Base-by-base conservation (phyloP, 1,284 basidiomycete genomes). In the Kalmanozyma brasiliensis region DNA sequence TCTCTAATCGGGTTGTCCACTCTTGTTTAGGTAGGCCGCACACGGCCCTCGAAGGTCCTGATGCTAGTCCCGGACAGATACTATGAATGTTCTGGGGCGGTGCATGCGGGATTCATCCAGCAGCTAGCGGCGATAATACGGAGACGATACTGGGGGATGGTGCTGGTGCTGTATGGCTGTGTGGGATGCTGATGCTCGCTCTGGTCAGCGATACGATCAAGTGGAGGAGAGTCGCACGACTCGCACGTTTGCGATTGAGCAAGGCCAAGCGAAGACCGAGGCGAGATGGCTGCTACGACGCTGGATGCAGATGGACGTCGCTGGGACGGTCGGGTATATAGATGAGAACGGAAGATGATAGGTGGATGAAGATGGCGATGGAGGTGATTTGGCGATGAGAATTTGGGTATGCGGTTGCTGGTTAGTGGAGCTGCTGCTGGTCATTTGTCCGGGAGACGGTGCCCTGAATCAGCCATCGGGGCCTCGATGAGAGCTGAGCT, bases 191-290 rank as follows among this genome's bases (percentile, higher is more conserved):
- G n/a, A 19, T 20, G 30, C 13, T 33, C 34, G 34, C 42, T n/a
- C n/a, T n/a, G n/a, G n/a, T n/a, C 23, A 13, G 19, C 20, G 16
- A 23, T 8, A 13, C 32, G 16, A 47, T 13, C 38, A 41, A 48
- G 56, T 63, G 47, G 49, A 48, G 53, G 56, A 33, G 1, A 48
- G 43, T 48, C 41, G 51, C 5, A 47, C 48, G 51, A 38, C 49
- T 51, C 48, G 34, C 9, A 51, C 26, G 35, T n/a, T n/a, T n/a
- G n/a, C n/a, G n/a, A n/a, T n/a, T n/a, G n/a, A n/a, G n/a, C n/a
- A n/a, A n/a, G n/a, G n/a, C n/a, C n/a, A 33, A 30, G 6, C 16
- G 22, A 13, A 10, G 13, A 34, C 8, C 20, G n/a, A 9, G 20
- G 14, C 17, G 36, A 20, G 3, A 7, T 7, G 22, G 14, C 20